phyloP scores from a whole-genome alignment of 257 asterid species.

The Linaria vulgaris region DNA sequence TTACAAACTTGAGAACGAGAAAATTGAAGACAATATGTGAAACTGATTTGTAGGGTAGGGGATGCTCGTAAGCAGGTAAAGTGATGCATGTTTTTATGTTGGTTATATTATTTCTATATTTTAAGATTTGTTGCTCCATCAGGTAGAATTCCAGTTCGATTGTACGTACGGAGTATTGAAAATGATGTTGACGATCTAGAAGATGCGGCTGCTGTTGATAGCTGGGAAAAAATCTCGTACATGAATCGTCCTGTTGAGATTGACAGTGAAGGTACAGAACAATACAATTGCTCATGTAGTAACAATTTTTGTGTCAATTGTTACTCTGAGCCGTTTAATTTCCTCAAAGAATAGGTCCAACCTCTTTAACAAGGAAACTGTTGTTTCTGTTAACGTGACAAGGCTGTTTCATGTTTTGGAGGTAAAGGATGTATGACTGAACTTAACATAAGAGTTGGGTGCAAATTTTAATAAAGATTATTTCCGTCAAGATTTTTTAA shows the following conservation, averaged over 20 bases:
- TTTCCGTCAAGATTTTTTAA: neutral
- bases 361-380: neutral
- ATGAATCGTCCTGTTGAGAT: constrained; percentile 81
- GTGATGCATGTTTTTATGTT: constrained; percentile 14
- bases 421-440: neutral
- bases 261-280: constrained; percentile 58
- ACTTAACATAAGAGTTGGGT: no score
- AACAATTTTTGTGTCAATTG: neutral
- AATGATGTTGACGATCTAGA: constrained; percentile 69
- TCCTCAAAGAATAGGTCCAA: neutral
- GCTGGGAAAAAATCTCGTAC: constrained; percentile 85
- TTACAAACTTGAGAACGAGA: neutral
- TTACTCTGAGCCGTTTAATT: neutral
- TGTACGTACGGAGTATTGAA: constrained; percentile 57
- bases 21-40: neutral
- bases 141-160: constrained; percentile 89
- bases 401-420: neutral
- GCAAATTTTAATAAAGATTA: neutral
- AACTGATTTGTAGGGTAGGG: constrained; percentile 11
- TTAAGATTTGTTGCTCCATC: constrained; percentile 33
- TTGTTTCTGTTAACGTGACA: neutral
- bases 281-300: constrained; percentile 1
- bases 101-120: constrained; percentile 18
- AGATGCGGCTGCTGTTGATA: constrained; percentile 57
- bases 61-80: constrained; percentile 11